These are phyloP conservation scores for Verticillium klebahnii DNA, from an alignment of 2,329 filamentous ascomycete species.

Conservation along the genomic window DNA sequence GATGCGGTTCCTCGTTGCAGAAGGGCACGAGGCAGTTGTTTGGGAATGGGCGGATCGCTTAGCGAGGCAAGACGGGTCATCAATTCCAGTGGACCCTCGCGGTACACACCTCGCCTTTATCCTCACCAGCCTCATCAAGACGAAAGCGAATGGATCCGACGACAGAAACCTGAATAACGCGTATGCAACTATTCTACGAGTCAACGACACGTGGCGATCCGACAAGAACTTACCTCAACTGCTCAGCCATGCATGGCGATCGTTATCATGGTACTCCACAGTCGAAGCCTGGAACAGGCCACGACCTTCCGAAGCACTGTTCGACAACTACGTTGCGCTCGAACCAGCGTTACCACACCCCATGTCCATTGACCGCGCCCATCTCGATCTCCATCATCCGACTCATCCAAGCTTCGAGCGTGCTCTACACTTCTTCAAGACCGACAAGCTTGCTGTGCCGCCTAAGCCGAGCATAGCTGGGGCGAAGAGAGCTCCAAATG, in stretches of 20 bases:
- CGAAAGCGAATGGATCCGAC: constrained; percentile 27
- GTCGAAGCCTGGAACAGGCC: constrained; percentile 41
- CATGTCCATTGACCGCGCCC: constrained; percentile 39
- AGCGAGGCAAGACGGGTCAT: constrained; percentile 12
- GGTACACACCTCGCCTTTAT: constrained; percentile 16
- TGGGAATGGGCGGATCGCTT: constrained; percentile 43
- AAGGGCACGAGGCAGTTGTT: constrained; percentile 43
- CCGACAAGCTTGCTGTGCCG: not conserved
- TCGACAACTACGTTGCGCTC: constrained; percentile 42
- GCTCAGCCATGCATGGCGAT: constrained; percentile 39
- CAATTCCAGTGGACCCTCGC: constrained; percentile 3
- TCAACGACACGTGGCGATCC: constrained; percentile 34
- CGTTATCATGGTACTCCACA: constrained; percentile 48
- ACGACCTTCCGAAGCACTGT: constrained; percentile 41
- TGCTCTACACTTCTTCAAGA: constrained; percentile 40
- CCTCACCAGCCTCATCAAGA: constrained; percentile 36
- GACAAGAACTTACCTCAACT: constrained; percentile 28
- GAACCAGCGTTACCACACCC: not conserved
- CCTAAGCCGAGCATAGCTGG: not conserved
- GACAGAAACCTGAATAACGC: constrained; percentile 42
- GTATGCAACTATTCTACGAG: constrained; percentile 43
- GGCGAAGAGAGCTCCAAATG: not conserved
- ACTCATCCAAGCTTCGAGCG: constrained; percentile 40
- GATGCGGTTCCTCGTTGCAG: constrained; percentile 46
- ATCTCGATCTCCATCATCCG: constrained; percentile 52